Percentiles rank a stretch among this genome's conserved stretches.
Conservation (phyloP, 108 stramenopile species). For the Skeletonema marinoi region DNA sequence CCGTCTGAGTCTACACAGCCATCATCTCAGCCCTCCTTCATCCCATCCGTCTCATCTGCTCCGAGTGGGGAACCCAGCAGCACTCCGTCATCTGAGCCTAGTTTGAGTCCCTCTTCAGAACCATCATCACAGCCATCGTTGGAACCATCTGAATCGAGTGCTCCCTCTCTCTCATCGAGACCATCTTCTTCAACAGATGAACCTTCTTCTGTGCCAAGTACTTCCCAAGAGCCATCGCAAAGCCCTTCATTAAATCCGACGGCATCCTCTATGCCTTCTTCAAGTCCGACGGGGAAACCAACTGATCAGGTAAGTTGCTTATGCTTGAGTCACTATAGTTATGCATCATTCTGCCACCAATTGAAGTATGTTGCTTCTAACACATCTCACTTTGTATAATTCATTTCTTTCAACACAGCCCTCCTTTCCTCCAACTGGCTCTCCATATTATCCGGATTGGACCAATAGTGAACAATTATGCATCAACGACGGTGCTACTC, state of each 20-base stretch:
- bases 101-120: background rate
- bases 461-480: slow-evolving; percentile 14
- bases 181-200: background rate
- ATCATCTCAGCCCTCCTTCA: background rate
- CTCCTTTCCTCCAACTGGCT: slow-evolving; percentile 29
- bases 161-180: background rate
- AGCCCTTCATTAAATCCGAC: background rate
- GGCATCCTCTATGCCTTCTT: background rate
- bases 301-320: background rate
- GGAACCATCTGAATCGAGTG: background rate
- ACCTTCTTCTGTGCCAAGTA: background rate
- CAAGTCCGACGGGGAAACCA: background rate
- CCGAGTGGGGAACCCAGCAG: background rate
- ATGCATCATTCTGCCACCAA: background rate
- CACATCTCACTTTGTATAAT: background rate
- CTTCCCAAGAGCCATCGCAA: background rate
- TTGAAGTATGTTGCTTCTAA: background rate
- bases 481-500: slow-evolving; percentile 32
- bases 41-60: background rate
- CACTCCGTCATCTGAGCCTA: background rate
- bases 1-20: background rate
- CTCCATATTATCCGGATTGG: slow-evolving; percentile 42
- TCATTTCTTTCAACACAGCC: slow-evolving; percentile 10
- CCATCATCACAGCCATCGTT: background rate
- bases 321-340: too few species aligned